Conservation (phyloP, 176 grass and related monocot genomes). For the Elaeis guineensis region DNA sequence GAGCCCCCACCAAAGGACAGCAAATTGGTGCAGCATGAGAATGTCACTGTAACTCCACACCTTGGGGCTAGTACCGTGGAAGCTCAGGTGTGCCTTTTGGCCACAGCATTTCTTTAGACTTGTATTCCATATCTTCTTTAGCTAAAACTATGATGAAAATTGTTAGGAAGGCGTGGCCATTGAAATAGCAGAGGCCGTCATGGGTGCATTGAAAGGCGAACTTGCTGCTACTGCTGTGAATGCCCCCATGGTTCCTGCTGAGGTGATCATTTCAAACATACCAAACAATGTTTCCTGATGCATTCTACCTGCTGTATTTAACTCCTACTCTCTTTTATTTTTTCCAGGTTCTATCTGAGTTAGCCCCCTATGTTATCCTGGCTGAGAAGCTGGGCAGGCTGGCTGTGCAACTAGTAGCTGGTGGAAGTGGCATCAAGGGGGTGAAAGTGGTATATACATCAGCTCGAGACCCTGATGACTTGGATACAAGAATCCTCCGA, state of each 20-base stretch:
- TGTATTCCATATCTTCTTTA: too few relatives aligned
- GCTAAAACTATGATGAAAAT: too few relatives aligned
- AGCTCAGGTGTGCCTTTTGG: constrained; percentile 59
- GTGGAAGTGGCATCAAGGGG: constrained; percentile 51
- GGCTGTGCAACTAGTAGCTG: constrained; percentile 76
- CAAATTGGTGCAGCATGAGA: constrained; percentile 80
- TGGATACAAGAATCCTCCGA: constrained; percentile 71
- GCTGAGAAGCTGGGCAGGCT: constrained; percentile 81
- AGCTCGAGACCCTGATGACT: constrained; percentile 49
- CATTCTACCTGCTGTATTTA: not conserved
- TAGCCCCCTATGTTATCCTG: constrained; percentile 56
- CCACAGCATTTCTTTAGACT: constrained; percentile 1
- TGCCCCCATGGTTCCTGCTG: constrained; percentile 71
- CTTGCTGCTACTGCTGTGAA: constrained; percentile 82
- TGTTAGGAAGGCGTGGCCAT: constrained; percentile 76
- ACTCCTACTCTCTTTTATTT: not conserved
- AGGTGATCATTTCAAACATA: constrained; percentile 31
- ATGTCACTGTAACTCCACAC: constrained; percentile 77
- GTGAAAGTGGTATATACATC: constrained; percentile 73
- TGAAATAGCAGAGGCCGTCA: constrained; percentile 84
- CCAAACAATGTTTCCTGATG: too few relatives aligned
- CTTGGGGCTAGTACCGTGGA: constrained; percentile 89
- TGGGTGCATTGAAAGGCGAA: constrained; percentile 76
- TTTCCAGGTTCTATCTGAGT: constrained; percentile 54
- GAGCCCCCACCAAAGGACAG: constrained; percentile 67